Evolutionary conservation across 1,284 basidiomycete genomes (phyloP), one percentile per base, ranked within the genome.

Genomic region (Binderoboletus segoi): DNA sequence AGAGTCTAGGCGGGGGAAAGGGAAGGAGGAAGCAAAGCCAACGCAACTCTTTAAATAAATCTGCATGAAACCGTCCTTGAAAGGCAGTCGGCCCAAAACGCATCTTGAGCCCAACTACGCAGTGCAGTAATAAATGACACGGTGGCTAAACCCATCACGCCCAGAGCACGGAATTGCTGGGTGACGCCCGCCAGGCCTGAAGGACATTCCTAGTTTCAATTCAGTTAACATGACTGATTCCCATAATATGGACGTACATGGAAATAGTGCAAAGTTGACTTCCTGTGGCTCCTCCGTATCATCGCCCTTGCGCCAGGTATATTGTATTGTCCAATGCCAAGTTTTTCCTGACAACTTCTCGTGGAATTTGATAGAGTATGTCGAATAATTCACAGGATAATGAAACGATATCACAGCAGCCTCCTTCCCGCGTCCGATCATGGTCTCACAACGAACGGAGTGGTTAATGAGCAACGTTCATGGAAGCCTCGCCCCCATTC

Each of bases 21-120:
- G 13, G 13, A n/a, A 48, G 26, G 15, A 42, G 10, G 18, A n/a
- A 48, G 26, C 15, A 11, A 32, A 26, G 32, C 10, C 13, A 32
- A 32, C 16, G 30, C 24, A 33, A 38, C 28, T 28, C n/a, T 21
- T 65, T 61, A 61, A 56, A 35, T n/a, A 61, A 52, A 35, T n/a
- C 23, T n/a, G 30, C 13, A 12, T 32, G 10, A 23, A 47, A 21
- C 20, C 8, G 41, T 21, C 33, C 33, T 13, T 21, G 26, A 20
- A n/a, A 49, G 48, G 48, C 20, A 15, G 16, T 23, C 11, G 15
- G 16, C 30, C 6, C 24, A 4, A 35, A 5, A 48, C 21, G 15
- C 43, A 28, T 28, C 33, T 46, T 32, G 21, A 38, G 23, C 15
- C 11, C 23, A 26, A 21, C 26, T 11, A 20, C 20, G 16, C 48